A percentile compares a stretch with the other conserved stretches of the same genome.
Evolutionary conservation across 2,329 filamentous ascomycete genomes (phyloP).

Genomic region (Fusarium sororula): DNA sequence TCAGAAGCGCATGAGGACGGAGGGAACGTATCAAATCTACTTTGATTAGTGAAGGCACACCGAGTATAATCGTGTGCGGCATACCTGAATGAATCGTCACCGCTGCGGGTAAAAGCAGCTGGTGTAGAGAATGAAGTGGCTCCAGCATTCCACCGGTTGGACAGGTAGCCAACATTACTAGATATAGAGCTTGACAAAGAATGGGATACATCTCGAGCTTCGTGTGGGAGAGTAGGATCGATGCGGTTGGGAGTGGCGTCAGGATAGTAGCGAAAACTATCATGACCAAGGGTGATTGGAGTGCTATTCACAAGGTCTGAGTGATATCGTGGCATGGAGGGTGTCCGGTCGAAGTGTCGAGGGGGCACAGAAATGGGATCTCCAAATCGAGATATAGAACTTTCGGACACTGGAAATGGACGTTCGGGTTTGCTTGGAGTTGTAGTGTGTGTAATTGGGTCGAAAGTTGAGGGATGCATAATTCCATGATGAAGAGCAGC

Average conservation of each 20-base stretch:
- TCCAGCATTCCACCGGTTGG: slow-evolving; percentile 65
- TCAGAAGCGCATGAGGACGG: slow-evolving; percentile 54
- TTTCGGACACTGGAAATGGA: slow-evolving; percentile 42
- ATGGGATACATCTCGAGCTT: slow-evolving; percentile 41
- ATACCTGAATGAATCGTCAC: slow-evolving; percentile 59
- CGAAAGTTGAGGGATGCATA: slow-evolving; percentile 61
- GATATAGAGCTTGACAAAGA: slow-evolving; percentile 53
- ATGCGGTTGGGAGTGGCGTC: slow-evolving; percentile 41
- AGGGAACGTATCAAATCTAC: slow-evolving; percentile 56
- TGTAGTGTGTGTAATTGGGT: slow-evolving; percentile 47
- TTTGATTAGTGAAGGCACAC: slow-evolving; percentile 9
- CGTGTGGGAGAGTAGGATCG: slow-evolving; percentile 42
- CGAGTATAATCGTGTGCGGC: slow-evolving; percentile 9
- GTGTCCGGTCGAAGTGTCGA: slow-evolving; percentile 38
- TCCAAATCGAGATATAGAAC: slow-evolving; percentile 36
- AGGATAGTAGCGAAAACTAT: slow-evolving; percentile 26
- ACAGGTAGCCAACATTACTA: slow-evolving; percentile 59
- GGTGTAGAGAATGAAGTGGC: slow-evolving; percentile 62
- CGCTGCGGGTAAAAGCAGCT: slow-evolving; percentile 49
- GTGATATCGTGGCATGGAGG: slow-evolving; percentile 39
- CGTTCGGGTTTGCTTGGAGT: slow-evolving; percentile 42
- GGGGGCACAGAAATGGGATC: slow-evolving; percentile 40
- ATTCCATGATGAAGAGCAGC: slow-evolving; percentile 66
- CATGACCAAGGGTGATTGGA: slow-evolving; percentile 34
- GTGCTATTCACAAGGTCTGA: slow-evolving; percentile 41